phyloP scores from a whole-genome alignment of 495 filamentous ascomycete genomes.

The Podospora appendiculata region DNA sequence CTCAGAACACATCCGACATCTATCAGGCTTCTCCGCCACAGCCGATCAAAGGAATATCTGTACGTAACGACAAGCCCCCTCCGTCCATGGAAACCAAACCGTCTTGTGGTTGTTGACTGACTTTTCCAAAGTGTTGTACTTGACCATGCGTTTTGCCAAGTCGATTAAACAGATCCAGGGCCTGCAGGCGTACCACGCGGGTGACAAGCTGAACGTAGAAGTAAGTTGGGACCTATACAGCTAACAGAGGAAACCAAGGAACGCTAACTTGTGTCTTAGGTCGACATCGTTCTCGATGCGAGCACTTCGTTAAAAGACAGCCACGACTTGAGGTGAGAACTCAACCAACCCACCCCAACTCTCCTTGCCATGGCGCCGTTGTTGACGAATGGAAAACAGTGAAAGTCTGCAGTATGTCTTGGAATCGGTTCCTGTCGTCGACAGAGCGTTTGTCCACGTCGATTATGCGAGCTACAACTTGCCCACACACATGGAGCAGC shows the following conservation, averaged over 20 bases:
- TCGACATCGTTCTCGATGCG: constrained; percentile 71
- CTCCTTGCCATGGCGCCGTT: neutral
- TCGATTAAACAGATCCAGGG: constrained; percentile 84
- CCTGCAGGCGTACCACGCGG: constrained; percentile 79
- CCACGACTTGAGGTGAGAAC: constrained; percentile 63
- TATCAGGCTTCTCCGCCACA: constrained; percentile 74
- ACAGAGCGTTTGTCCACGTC: constrained; percentile 65
- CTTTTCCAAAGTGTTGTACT: constrained; percentile 57
- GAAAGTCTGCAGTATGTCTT: constrained; percentile 87
- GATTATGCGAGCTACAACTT: constrained; percentile 79
- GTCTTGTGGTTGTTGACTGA: neutral
- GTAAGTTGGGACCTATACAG: neutral
- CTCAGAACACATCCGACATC: constrained; percentile 68
- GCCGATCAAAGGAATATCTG: constrained; percentile 73
- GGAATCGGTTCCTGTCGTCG: constrained; percentile 73
- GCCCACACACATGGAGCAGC: constrained; percentile 79
- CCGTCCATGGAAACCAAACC: neutral
- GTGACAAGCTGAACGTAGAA: constrained; percentile 81
- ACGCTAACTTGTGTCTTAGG: constrained; percentile 5
- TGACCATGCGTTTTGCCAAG: constrained; percentile 90
- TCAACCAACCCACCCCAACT: neutral
- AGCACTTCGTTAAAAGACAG: constrained; percentile 71
- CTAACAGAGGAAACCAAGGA: neutral
- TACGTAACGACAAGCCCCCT: constrained; percentile 9
- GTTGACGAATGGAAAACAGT: constrained; percentile 7